A percentile compares a stretch with the other conserved stretches of the same genome.
Conservation (phyloP, 805 yeast genomes). For the Groenewaldozyma tartarivorans region DNA sequence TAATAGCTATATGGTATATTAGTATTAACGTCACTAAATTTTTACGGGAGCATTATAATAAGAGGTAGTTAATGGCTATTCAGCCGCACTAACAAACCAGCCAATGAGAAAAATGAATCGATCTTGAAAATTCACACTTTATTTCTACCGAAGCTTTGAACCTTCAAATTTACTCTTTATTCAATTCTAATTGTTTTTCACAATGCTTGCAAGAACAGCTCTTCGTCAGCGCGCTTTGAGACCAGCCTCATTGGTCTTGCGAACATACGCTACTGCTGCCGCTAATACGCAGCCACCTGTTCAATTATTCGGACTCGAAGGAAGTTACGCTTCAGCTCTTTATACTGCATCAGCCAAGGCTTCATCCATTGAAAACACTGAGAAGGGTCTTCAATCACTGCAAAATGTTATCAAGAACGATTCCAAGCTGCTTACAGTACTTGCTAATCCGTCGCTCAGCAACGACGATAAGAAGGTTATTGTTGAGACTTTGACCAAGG, state of each 20-base stretch:
- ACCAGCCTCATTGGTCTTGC: too few species aligned
- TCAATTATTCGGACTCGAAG: conserved; percentile 90
- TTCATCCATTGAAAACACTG: conserved; percentile 63
- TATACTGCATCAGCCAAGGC: conserved; percentile 84
- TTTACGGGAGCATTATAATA: too few species aligned
- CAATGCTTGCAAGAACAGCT: conserved; percentile 10
- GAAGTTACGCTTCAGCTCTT: conserved; percentile 93
- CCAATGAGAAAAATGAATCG: too few species aligned
- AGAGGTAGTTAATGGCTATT: too few species aligned
- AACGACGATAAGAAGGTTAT: conserved; percentile 63
- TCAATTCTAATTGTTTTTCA: too few species aligned
- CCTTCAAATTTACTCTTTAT: too few species aligned
- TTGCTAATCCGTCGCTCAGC: conserved; percentile 79
- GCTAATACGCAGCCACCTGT: conserved; percentile 71
- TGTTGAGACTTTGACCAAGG: conserved; percentile 45
- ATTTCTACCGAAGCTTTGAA: too few species aligned
- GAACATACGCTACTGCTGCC: conserved; percentile 29
- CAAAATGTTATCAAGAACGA: conserved; percentile 50
- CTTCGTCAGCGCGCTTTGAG: conserved; percentile 7
- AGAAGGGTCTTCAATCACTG: conserved; percentile 53
- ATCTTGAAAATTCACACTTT: too few species aligned
- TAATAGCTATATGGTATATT: too few species aligned
- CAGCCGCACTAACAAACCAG: too few species aligned
- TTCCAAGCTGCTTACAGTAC: conserved; percentile 47
- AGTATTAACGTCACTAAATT: too few species aligned